Conservation (phyloP, 306 rosid genomes). For the Argentina anserina region DNA sequence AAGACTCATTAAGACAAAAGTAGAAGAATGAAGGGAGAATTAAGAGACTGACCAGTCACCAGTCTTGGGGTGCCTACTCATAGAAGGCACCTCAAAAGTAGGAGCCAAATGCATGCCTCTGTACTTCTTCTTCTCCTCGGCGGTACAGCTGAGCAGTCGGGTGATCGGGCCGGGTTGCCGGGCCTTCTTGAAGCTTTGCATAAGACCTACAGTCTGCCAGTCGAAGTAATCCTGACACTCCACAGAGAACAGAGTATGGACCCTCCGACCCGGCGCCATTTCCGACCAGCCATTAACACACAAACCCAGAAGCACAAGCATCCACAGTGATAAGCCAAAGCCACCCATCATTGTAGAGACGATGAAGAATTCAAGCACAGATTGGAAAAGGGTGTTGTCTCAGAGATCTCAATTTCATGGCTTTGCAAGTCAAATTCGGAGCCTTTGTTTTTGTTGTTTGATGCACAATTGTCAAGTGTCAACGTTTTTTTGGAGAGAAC, state of each 20-base stretch:
- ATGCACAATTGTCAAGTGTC: background rate
- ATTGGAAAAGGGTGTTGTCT: conserved; percentile 43
- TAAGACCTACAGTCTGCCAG: conserved; percentile 96
- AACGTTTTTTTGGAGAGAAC: background rate
- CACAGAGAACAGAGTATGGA: conserved; percentile 94
- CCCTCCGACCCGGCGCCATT: conserved; percentile 47
- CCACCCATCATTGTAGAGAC: conserved; percentile 34
- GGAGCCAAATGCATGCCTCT: conserved; percentile 95
- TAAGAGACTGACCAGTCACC: conserved; percentile 67
- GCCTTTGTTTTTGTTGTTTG: background rate
- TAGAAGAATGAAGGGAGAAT: background rate
- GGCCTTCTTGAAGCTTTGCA: conserved; percentile 77
- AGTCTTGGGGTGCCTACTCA: conserved; percentile 96
- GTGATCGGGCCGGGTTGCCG: conserved; percentile 92
- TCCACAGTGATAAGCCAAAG: conserved; percentile 29
- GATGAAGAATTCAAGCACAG: conserved; percentile 32
- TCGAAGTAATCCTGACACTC: conserved; percentile 98
- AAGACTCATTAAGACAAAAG: background rate
- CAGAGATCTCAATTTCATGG: conserved; percentile 45
- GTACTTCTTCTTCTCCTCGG: conserved; percentile 82
- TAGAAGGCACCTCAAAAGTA: conserved; percentile 89
- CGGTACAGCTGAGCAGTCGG: conserved; percentile 90
- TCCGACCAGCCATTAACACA: conserved; percentile 26
- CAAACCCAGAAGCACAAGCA: conserved; percentile 28
- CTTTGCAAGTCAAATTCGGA: conserved; percentile 53